A percentile compares a stretch with the other conserved stretches of the same genome.
Evolutionary conservation across 2,329 filamentous ascomycete species (phyloP).

Genomic region (Colletotrichum liriopes): DNA sequence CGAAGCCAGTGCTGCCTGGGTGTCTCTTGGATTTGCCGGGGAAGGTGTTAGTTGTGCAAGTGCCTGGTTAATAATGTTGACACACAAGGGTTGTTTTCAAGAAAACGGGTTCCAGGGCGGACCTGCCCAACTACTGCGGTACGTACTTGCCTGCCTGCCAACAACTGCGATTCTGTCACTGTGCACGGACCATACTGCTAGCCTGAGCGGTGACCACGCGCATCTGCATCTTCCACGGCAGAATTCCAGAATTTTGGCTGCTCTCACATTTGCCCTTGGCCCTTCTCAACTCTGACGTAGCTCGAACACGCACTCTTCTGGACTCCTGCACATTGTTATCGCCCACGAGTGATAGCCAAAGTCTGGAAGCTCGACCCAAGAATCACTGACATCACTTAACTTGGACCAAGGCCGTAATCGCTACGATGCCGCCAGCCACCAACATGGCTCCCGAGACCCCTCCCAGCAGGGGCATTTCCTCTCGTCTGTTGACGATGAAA

Average conservation of each 20-base stretch:
- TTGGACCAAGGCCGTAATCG: slow-evolving; percentile 35
- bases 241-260: slow-evolving; percentile 39
- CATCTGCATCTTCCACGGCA: slow-evolving; percentile 18
- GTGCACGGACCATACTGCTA: not conserved
- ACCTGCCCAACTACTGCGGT: too few relatives aligned
- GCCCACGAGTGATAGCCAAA: not conserved
- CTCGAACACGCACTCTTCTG: not conserved
- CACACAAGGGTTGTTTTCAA: too few relatives aligned
- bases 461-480: slow-evolving; percentile 79
- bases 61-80: too few relatives aligned
- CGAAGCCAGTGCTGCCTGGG: not conserved
- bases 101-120: not conserved
- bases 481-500: slow-evolving; percentile 92
- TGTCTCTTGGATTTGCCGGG: too few relatives aligned
- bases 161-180: too few relatives aligned
- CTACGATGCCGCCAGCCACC: slow-evolving; percentile 31
- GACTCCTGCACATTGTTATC: not conserved
- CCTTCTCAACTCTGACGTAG: slow-evolving; percentile 1
- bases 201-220: slow-evolving; percentile 18
- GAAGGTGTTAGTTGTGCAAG: not conserved
- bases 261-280: not conserved
- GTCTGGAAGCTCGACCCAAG: too few relatives aligned
- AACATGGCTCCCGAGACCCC: slow-evolving; percentile 68
- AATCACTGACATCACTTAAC: not conserved
- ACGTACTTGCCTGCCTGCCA: too few relatives aligned